These are phyloP conservation scores for Paramecium octaurelia DNA, from an alignment of 73 alveolate genomes.

Conservation along the genomic window DNA sequence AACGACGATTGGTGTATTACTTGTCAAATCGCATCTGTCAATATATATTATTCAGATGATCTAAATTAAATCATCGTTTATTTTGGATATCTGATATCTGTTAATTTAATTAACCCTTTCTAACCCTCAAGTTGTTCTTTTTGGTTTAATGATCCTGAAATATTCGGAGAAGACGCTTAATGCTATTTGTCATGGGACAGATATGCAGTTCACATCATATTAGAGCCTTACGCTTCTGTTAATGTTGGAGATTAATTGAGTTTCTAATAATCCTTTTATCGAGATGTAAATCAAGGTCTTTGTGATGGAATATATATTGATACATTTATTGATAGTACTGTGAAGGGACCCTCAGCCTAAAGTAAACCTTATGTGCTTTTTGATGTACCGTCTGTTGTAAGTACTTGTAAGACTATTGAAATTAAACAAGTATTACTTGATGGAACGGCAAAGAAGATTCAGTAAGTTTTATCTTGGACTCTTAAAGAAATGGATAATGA, in stretches of 20 bases:
- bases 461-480: neutral
- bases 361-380: neutral
- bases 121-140: neutral
- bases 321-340: neutral
- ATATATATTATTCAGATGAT: neutral
- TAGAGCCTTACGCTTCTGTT: neutral
- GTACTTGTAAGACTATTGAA: neutral
- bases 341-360: neutral
- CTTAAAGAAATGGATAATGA: neutral
- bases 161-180: neutral
- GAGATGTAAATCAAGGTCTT: neutral
- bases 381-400: neutral
- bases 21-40: neutral
- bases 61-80: neutral
- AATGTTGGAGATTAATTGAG: neutral
- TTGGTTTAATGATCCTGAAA: neutral
- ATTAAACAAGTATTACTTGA: neutral
- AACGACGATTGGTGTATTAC: constrained; percentile 21
- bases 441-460: neutral
- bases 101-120: neutral
- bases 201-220: neutral
- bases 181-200: neutral
- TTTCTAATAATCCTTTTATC: neutral
- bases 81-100: neutral
- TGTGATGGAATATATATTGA: neutral